A percentile compares a stretch with the other conserved stretches of the same genome.
Conservation (phyloP, 768 basidiomycete species). For the Myochromella boudieri region DNA sequence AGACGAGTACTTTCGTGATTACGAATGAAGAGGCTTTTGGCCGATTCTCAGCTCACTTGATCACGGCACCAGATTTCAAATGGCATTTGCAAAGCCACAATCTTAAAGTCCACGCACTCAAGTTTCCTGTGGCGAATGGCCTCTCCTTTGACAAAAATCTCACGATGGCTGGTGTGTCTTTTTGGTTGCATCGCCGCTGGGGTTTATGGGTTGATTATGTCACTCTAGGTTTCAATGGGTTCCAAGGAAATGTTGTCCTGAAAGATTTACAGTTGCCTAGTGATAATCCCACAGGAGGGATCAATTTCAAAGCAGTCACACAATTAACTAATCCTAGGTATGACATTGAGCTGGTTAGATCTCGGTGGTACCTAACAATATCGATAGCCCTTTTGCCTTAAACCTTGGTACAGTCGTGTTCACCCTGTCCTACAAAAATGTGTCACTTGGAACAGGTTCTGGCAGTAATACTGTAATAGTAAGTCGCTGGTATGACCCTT, state of each 20-base stretch:
- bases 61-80: constrained; percentile 65
- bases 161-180: constrained; percentile 48
- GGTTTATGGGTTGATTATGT: too few relatives aligned
- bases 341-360: background rate
- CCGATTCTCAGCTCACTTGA: constrained; percentile 59
- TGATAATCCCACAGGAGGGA: constrained; percentile 66
- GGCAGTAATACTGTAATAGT: constrained; percentile 54
- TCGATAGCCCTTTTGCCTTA: constrained; percentile 61
- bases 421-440: constrained; percentile 54
- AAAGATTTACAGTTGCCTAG: constrained; percentile 64
- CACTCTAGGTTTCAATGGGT: constrained; percentile 56
- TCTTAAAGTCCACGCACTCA: constrained; percentile 62
- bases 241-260: constrained; percentile 53
- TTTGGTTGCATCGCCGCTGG: background rate
- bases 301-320: constrained; percentile 61
- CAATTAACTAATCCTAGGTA: constrained; percentile 59
- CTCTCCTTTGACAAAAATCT: constrained; percentile 64
- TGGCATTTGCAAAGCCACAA: constrained; percentile 62
- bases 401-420: constrained; percentile 68
- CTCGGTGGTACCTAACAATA: background rate
- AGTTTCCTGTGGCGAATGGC: constrained; percentile 66
- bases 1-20: constrained; percentile 59
- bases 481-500: constrained; percentile 21
- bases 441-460: constrained; percentile 56
- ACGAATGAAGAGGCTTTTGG: constrained; percentile 57